Conservation (phyloP, 306 rosid species). For the Clitoria ternatea region DNA sequence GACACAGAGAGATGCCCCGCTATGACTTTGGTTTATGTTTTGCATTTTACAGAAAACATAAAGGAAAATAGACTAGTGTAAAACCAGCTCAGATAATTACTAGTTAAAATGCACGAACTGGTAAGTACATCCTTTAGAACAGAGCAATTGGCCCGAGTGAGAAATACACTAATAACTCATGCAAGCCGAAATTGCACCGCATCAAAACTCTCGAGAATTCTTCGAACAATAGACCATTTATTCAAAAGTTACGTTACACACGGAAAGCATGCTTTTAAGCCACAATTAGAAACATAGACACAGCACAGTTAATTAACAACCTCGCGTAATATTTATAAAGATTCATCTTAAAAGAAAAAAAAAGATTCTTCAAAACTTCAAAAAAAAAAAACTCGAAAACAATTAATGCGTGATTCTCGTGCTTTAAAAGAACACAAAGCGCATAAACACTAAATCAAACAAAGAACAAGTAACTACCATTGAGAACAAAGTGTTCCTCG, state of each 20-base stretch:
- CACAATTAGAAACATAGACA: neutral
- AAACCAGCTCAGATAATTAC: neutral
- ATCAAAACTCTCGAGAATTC: neutral
- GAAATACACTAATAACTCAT: neutral
- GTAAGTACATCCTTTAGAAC: neutral
- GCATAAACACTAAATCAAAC: neutral
- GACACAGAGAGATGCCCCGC: neutral
- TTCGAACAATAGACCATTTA: neutral
- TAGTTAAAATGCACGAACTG: neutral
- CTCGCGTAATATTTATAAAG: neutral
- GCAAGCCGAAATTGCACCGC: neutral
- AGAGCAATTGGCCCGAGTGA: neutral
- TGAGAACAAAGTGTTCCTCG: conserved; percentile 54
- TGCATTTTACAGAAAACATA: neutral
- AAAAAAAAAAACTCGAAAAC: neutral
- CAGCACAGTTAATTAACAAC: neutral
- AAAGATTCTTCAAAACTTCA: neutral
- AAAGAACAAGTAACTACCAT: conserved; percentile 39
- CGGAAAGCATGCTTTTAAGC: neutral
- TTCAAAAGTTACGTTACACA: neutral
- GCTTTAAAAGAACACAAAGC: neutral
- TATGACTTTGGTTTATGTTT: neutral
- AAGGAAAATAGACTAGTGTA: neutral
- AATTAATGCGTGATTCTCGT: neutral
- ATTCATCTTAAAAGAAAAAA: neutral